These are phyloP conservation scores for Cucurbita pepo DNA, from an alignment of 306 rosid species.

Conservation along the genomic window DNA sequence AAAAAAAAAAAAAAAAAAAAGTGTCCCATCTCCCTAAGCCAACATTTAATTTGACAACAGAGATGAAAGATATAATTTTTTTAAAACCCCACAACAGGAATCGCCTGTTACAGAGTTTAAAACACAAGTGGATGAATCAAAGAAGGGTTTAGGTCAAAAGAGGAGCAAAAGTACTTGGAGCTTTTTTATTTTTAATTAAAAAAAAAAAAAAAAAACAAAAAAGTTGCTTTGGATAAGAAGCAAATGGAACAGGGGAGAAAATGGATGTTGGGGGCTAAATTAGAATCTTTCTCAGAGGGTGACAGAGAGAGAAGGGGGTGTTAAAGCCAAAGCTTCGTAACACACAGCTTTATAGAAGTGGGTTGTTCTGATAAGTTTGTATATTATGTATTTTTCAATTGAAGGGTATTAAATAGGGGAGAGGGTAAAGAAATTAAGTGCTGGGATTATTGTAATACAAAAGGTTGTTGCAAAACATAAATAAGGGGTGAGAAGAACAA, in stretches of 20 bases:
- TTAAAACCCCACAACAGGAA: constrained; percentile 44
- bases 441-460: constrained; percentile 61
- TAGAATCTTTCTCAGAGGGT: too few relatives aligned
- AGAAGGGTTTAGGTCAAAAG: constrained; percentile 16
- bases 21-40: constrained; percentile 18
- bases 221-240: too few relatives aligned
- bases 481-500: constrained; percentile 27
- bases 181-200: too few relatives aligned
- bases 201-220: too few relatives aligned
- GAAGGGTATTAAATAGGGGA: constrained; percentile 13
- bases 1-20: neutral
- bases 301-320: too few relatives aligned
- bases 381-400: constrained; percentile 6
- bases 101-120: constrained; percentile 42
- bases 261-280: too few relatives aligned
- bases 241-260: too few relatives aligned
- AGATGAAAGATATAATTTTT: neutral
- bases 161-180: neutral
- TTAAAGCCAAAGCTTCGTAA: too few relatives aligned
- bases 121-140: constrained; percentile 28
- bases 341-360: too few relatives aligned
- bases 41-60: neutral
- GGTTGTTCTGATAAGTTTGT: neutral
- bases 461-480: constrained; percentile 74
- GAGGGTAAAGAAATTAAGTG: constrained; percentile 19